A percentile compares a stretch with the other conserved stretches of the same genome.
These are phyloP conservation scores for Jamesozyma lodderae DNA, from an alignment of 805 yeast genomes.

Conservation along the genomic window DNA sequence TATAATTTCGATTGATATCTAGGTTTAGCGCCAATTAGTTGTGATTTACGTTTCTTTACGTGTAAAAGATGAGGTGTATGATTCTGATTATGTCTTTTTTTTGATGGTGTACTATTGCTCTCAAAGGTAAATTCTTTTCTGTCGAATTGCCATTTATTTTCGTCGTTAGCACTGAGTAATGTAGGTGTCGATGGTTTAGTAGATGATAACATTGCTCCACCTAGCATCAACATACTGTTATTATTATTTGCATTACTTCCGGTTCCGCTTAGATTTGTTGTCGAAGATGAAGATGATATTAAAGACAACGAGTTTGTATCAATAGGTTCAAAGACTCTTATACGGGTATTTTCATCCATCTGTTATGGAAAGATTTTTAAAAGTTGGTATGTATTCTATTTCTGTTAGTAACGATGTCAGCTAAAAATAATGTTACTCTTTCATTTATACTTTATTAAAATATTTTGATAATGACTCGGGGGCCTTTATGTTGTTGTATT, in stretches of 20 bases:
- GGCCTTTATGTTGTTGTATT: too few relatives aligned
- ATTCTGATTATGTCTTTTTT: conserved; percentile 6
- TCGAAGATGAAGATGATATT: conserved; percentile 16
- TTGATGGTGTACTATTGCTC: conserved; percentile 28
- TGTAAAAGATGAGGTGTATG: conserved; percentile 7
- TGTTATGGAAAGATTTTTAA: too few relatives aligned
- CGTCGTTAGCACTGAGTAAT: conserved; percentile 8
- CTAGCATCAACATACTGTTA: not conserved
- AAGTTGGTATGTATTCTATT: too few relatives aligned
- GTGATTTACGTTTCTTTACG: conserved; percentile 17
- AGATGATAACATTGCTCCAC: too few relatives aligned
- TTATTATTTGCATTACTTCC: conserved; percentile 1
- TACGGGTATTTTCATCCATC: conserved; percentile 9
- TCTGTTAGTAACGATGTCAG: too few relatives aligned
- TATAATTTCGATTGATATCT: conserved; percentile 18
- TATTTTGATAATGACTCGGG: too few relatives aligned
- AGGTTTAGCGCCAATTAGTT: conserved; percentile 26
- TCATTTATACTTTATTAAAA: too few relatives aligned
- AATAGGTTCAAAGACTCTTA: conserved; percentile 19
- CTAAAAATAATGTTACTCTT: too few relatives aligned
- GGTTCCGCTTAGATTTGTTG: conserved; percentile 5
- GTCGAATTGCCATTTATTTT: conserved; percentile 23
- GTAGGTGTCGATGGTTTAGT: conserved; percentile 12
- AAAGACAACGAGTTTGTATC: conserved; percentile 23
- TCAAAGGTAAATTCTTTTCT: conserved; percentile 23